phyloP scores from a whole-genome alignment of 768 basidiomycete genomes.

The Amanita muscaria region DNA sequence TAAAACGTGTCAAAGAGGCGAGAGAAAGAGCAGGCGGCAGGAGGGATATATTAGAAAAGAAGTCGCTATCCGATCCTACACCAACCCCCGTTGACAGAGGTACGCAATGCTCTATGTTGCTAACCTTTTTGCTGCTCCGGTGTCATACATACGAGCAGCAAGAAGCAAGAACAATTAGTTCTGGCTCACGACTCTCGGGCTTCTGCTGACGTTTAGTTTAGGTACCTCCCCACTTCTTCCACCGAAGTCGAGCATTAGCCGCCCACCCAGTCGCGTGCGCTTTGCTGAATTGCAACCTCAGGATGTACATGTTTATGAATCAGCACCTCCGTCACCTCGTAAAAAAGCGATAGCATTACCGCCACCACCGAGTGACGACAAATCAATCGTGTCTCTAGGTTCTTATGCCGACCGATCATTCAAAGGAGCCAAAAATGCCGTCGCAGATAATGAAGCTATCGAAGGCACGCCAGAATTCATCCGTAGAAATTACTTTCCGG shows the following conservation, averaged over 20 bases:
- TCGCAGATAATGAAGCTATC: not conserved
- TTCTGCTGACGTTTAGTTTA: constrained; percentile 11
- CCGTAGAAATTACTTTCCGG: constrained; percentile 74
- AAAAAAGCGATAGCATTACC: constrained; percentile 52
- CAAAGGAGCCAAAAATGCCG: not conserved
- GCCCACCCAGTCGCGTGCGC: constrained; percentile 59
- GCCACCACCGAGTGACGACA: constrained; percentile 31
- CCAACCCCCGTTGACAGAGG: not conserved
- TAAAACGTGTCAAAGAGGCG: constrained; percentile 46
- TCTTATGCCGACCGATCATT: constrained; percentile 22
- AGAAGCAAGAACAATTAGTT: not conserved
- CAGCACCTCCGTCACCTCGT: constrained; percentile 69
- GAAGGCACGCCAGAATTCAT: constrained; percentile 82
- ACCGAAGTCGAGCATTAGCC: constrained; percentile 41
- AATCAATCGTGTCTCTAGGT: constrained; percentile 33
- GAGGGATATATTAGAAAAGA: too few relatives aligned
- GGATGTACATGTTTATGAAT: constrained; percentile 81
- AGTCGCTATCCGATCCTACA: not conserved
- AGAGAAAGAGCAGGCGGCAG: constrained; percentile 23
- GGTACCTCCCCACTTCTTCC: constrained; percentile 31
- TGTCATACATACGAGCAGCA: not conserved
- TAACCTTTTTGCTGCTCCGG: not conserved
- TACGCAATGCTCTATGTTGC: not conserved
- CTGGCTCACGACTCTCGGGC: not conserved
- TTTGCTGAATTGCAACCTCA: constrained; percentile 68